Conservation (phyloP, 352 stramenopile genomes). For the Globisporangium recalcitrans region DNA sequence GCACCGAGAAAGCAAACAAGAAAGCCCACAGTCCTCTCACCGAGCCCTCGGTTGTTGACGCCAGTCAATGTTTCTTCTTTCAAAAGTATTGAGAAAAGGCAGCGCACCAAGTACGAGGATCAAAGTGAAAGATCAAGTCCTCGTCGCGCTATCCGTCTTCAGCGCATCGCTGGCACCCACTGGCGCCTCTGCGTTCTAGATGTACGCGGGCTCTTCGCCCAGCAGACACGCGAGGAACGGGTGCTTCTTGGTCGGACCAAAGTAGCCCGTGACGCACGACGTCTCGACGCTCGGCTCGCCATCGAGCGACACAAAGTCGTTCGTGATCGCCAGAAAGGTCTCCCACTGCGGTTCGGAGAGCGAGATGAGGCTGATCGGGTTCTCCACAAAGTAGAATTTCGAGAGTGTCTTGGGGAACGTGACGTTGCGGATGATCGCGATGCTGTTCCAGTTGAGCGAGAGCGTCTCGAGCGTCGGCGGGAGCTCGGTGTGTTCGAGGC, state of each 20-base stretch:
- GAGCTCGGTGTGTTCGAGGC: slow-evolving; percentile 1
- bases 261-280: slow-evolving; percentile 12
- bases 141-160: background rate
- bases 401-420: slow-evolving; percentile 3
- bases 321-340: background rate
- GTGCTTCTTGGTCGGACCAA: slow-evolving; percentile 8
- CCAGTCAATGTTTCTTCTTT: too few relatives aligned
- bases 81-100: too few relatives aligned
- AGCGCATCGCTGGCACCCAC: background rate
- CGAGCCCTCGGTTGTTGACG: too few relatives aligned
- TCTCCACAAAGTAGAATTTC: slow-evolving; percentile 12
- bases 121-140: too few relatives aligned
- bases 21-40: too few relatives aligned
- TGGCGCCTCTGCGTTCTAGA: background rate
- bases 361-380: slow-evolving; percentile 9
- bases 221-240: slow-evolving; percentile 12
- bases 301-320: slow-evolving; percentile 7
- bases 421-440: slow-evolving; percentile 11
- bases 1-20: too few relatives aligned
- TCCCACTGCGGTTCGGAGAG: slow-evolving; percentile 4
- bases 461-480: slow-evolving; percentile 7
- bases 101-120: too few relatives aligned
- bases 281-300: slow-evolving; percentile 3
- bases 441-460: slow-evolving; percentile 10
- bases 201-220: slow-evolving; percentile 7